Percentiles rank a stretch among this genome's conserved stretches.
Evolutionary conservation across 2,329 filamentous ascomycete genomes (phyloP).

Genomic region (Aspergillus felis): DNA sequence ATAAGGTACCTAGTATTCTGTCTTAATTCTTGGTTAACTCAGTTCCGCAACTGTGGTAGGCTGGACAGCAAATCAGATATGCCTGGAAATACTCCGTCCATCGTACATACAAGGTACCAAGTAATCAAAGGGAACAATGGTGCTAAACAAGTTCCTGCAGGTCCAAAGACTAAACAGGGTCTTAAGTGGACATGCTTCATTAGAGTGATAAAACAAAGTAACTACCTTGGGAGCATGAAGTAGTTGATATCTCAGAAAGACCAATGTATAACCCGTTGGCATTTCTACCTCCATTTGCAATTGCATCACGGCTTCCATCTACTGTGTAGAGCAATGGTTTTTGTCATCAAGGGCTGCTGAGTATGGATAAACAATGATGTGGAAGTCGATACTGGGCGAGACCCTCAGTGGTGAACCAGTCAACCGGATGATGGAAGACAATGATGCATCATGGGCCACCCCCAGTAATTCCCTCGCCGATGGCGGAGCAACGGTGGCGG

Average conservation of each 20-base stretch:
- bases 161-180: not conserved
- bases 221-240: not conserved
- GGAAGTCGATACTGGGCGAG: slow-evolving; percentile 1
- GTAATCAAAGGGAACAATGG: not conserved
- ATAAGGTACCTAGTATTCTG: not conserved
- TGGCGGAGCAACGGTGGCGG: slow-evolving; percentile 27
- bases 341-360: not conserved
- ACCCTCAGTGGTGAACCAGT: not conserved
- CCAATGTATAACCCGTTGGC: not conserved
- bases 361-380: not conserved
- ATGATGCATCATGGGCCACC: not conserved
- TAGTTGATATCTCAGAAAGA: not conserved
- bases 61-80: slow-evolving; percentile 1
- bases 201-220: not conserved
- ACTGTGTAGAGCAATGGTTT: not conserved
- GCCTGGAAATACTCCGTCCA: not conserved
- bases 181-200: not conserved
- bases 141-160: not conserved
- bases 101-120: not conserved
- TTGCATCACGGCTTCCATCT: not conserved
- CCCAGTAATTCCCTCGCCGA: slow-evolving; percentile 7
- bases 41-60: not conserved
- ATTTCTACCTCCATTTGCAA: not conserved
- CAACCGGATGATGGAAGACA: not conserved
- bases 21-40: not conserved